phyloP scores from a whole-genome alignment of 2,329 filamentous ascomycete genomes.

The Clonostachys rhizophaga region DNA sequence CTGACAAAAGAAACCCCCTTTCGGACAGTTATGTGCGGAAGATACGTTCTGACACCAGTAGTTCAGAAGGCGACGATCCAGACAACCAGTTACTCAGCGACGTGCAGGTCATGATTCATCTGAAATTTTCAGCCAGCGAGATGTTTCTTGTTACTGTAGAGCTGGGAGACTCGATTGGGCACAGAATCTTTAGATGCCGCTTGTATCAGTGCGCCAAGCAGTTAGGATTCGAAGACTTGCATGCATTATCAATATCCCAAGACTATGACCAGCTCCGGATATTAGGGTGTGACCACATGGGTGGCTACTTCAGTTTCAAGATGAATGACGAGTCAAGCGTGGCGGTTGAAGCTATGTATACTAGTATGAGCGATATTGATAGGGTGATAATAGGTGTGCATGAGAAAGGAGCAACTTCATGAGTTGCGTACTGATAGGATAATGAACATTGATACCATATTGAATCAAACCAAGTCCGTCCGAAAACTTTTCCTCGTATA shows the following conservation, averaged over 20 bases:
- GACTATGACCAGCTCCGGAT: slow-evolving; percentile 1
- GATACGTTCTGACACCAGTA: no score
- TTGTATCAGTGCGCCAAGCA: not conserved
- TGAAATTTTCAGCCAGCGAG: not conserved
- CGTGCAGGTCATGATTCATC: slow-evolving; percentile 1
- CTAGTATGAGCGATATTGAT: slow-evolving; percentile 1
- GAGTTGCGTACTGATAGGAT: no score
- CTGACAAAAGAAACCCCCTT: not conserved
- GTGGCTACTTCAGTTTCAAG: not conserved
- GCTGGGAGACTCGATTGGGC: not conserved
- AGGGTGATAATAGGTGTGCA: slow-evolving; percentile 1
- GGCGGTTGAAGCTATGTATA: slow-evolving; percentile 1
- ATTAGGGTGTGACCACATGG: not conserved
- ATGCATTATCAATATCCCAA: slow-evolving; percentile 1
- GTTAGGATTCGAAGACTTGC: slow-evolving; percentile 1
- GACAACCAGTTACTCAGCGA: not conserved
- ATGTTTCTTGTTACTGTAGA: slow-evolving; percentile 1
- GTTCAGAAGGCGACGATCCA: no score
- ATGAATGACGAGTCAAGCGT: not conserved
- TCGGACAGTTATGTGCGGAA: no score
- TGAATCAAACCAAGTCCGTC: no score
- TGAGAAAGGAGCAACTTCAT: slow-evolving; percentile 3
- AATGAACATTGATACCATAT: no score
- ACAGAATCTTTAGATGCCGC: not conserved
- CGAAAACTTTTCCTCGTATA: no score